Evolutionary conservation across 345 rosid genomes (phyloP).

Genomic region (Murraya koenigii): DNA sequence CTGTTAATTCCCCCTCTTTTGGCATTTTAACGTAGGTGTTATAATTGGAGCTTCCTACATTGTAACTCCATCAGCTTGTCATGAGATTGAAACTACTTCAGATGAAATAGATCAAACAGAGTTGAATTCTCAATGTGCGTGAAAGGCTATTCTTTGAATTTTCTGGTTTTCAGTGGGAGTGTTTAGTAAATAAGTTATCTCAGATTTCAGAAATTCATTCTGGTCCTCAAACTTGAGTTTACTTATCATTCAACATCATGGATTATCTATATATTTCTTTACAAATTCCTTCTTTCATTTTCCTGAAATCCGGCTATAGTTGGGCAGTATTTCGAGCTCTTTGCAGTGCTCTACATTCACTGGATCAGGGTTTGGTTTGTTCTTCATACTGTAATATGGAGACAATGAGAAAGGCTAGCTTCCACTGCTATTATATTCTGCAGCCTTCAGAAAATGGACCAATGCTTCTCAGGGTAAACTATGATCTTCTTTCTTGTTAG

Average conservation of each 20-base stretch:
- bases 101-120: constrained; percentile 64
- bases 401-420: constrained; percentile 48
- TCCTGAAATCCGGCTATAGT: constrained; percentile 7
- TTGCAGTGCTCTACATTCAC: constrained; percentile 57
- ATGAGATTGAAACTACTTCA: constrained; percentile 53
- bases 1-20: constrained; percentile 1
- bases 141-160: constrained; percentile 13
- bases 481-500: constrained; percentile 9
- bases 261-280: not conserved
- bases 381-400: constrained; percentile 65
- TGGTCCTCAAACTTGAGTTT: constrained; percentile 10
- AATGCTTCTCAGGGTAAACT: constrained; percentile 83
- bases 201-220: constrained; percentile 6
- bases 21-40: constrained; percentile 42
- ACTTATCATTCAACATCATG: not conserved
- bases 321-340: constrained; percentile 78
- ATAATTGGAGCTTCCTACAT: constrained; percentile 61
- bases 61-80: constrained; percentile 66
- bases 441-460: constrained; percentile 86
- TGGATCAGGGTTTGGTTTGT: constrained; percentile 83
- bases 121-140: constrained; percentile 67
- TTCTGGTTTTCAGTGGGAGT: not conserved
- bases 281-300: constrained; percentile 6
- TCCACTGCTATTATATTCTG: constrained; percentile 76
- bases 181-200: constrained; percentile 8